These are phyloP conservation scores for Clonostachys sp. DNA, from an alignment of 2,329 filamentous ascomycete genomes.

Conservation along the genomic window DNA sequence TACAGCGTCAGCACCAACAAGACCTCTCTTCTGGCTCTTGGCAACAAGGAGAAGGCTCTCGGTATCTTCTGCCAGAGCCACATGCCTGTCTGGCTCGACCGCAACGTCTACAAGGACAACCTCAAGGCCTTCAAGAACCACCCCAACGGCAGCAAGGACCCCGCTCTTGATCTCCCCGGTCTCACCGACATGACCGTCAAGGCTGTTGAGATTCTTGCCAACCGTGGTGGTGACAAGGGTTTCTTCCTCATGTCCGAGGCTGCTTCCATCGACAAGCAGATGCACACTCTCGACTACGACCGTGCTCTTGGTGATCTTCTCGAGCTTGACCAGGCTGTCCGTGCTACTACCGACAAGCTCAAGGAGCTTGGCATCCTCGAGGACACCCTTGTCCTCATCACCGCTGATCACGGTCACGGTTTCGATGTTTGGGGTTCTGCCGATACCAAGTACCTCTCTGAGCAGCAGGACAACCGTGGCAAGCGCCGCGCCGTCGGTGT, in stretches of 20 bases:
- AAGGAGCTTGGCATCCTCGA: constrained; percentile 61
- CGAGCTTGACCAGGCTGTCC: constrained; percentile 79
- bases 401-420: constrained; percentile 85
- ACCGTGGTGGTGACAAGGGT: constrained; percentile 61
- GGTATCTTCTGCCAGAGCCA: constrained; percentile 74
- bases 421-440: constrained; percentile 83
- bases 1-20: constrained; percentile 73
- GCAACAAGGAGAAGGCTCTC: constrained; percentile 59
- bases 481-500: constrained; percentile 73
- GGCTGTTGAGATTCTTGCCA: constrained; percentile 73
- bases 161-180: constrained; percentile 72
- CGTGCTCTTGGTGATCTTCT: constrained; percentile 80
- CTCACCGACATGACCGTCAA: constrained; percentile 89
- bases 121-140: constrained; percentile 61
- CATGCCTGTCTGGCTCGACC: constrained; percentile 81
- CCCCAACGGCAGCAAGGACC: constrained; percentile 57
- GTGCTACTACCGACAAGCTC: constrained; percentile 69
- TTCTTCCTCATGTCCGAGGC: constrained; percentile 89
- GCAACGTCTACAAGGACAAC: constrained; percentile 74
- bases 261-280: constrained; percentile 84
- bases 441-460: constrained; percentile 72
- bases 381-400: constrained; percentile 74
- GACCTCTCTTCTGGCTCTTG: constrained; percentile 57
- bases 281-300: constrained; percentile 83
- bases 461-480: constrained; percentile 59